Base-by-base conservation (phyloP, 2,329 filamentous ascomycete genomes). In the Beauveria sp. region DNA sequence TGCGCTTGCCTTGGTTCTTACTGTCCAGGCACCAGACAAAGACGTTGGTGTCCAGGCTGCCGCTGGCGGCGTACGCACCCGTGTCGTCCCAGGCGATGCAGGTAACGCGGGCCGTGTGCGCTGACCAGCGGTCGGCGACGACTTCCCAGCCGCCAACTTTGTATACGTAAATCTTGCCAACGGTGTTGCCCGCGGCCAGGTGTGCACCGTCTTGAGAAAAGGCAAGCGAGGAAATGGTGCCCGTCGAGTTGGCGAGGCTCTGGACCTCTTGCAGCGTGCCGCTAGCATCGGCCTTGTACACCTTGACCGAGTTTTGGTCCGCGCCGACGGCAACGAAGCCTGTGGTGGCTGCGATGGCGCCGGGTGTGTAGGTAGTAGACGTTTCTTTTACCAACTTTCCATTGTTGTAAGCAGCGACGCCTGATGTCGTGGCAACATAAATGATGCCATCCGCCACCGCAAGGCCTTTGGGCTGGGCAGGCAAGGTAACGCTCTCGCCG, bases 141-240 rank as follows among this genome's bases (percentile, higher is more conserved):
- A 96, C 77, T 52, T 85, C 85, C 78, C 91, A 81, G 76, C 81
- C 67, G 69, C 66, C 78, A 1, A 85, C 82, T 58, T 70, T 71
- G 77, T 92, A 97, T 18, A 91, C 91, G 64, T 89, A 83, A 63
- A 99, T 93, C 76, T 96, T 96, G 64, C 95, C 95, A 2, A 88
- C 85, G 30, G 88, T 83, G 69, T 91, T 91, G 59, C 95, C 95
- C 2, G 86, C 89, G 0, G 93, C 93, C 51, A 99, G 81, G 63
- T 90, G 82, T 1, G 83, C 80, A n/a, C 90, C 91, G 66, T 89
- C 83, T 4, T 81, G 79, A 2, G 92, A 95, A 77, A 98, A 98
- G 1, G 91, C 80, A n/a, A 99, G 79, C 0, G 87, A 81, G 1
- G 93, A 91, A 64, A 96, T 85, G 18, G 83, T 81, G 18, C 89